Percentiles rank a stretch among this genome's conserved stretches.
These are phyloP conservation scores for Nakazawaea anatomiae DNA, from an alignment of 805 yeast species.

Conservation along the genomic window DNA sequence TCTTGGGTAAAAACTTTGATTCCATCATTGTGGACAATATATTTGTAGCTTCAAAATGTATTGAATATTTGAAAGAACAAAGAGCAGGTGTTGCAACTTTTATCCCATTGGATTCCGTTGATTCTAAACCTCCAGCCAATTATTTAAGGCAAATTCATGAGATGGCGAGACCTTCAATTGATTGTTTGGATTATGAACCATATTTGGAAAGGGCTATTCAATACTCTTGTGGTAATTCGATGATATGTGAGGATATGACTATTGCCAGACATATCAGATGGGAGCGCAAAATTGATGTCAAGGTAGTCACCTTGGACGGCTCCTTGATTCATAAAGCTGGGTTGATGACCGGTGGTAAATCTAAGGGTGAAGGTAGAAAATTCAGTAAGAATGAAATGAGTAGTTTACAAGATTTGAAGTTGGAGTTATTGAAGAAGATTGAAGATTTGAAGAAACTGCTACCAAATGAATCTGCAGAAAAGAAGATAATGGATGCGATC, in stretches of 20 bases:
- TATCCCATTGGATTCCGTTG: constrained; percentile 80
- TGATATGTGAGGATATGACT: constrained; percentile 67
- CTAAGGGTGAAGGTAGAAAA: constrained; percentile 40
- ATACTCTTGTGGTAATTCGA: constrained; percentile 72
- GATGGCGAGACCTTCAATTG: constrained; percentile 62
- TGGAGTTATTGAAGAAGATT: constrained; percentile 40
- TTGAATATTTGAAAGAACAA: constrained; percentile 76
- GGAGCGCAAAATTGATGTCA: constrained; percentile 50
- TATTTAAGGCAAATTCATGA: constrained; percentile 47
- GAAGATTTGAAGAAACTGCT: constrained; percentile 35
- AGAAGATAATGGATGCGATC: constrained; percentile 51
- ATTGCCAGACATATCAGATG: constrained; percentile 72
- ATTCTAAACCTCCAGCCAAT: constrained; percentile 46
- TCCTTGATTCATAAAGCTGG: constrained; percentile 81
- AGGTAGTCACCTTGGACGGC: constrained; percentile 79
- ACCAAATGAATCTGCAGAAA: constrained; percentile 52
- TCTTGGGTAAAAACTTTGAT: constrained; percentile 75
- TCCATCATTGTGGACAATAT: constrained; percentile 79
- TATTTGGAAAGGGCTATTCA: constrained; percentile 70
- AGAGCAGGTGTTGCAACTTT: constrained; percentile 82
- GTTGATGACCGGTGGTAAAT: constrained; percentile 86
- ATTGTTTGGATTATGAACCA: constrained; percentile 65
- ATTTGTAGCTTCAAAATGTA: constrained; percentile 67
- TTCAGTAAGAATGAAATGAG: constrained; percentile 74
- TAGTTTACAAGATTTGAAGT: constrained; percentile 43